Conservation (phyloP, 768 basidiomycete genomes). For the Cystobasidium onofrii region DNA sequence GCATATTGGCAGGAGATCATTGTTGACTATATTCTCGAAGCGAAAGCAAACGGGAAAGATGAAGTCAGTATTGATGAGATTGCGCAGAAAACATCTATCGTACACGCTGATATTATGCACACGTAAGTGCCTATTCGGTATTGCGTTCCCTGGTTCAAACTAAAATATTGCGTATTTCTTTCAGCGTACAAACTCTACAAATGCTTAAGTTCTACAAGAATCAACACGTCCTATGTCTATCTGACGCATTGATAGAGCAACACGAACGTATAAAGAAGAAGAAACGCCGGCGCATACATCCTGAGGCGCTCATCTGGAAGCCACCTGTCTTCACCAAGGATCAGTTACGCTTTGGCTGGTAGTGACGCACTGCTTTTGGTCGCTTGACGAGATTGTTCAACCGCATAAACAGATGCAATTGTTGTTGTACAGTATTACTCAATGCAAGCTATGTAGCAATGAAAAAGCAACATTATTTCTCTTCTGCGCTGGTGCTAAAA, state of each 20-base stretch:
- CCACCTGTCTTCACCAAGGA: slow-evolving; percentile 78
- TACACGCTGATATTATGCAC: slow-evolving; percentile 93
- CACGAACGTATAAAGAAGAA: slow-evolving; percentile 77
- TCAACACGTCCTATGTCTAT: slow-evolving; percentile 82
- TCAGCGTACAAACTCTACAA: slow-evolving; percentile 83
- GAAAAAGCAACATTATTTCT: not conserved
- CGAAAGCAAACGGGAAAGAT: slow-evolving; percentile 51
- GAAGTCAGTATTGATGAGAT: slow-evolving; percentile 94
- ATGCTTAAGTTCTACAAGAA: slow-evolving; percentile 95
- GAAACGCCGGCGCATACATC: slow-evolving; percentile 65
- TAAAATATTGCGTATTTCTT: slow-evolving; percentile 14
- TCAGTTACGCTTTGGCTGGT: slow-evolving; percentile 39
- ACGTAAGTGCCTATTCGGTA: no score
- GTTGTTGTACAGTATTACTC: not conserved
- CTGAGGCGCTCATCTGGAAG: slow-evolving; percentile 81
- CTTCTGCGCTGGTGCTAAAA: not conserved
- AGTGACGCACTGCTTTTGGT: no score
- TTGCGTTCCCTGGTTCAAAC: no score
- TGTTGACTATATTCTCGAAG: slow-evolving; percentile 71
- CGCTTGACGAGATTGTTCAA: not conserved
- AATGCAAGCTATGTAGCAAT: not conserved
- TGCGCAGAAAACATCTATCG: slow-evolving; percentile 87
- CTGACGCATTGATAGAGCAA: slow-evolving; percentile 81
- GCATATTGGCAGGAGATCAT: slow-evolving; percentile 98
- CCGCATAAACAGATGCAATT: not conserved